Base-by-base conservation (phyloP, 2,329 filamentous ascomycete species). In the Paraconiothyrium sp. region DNA sequence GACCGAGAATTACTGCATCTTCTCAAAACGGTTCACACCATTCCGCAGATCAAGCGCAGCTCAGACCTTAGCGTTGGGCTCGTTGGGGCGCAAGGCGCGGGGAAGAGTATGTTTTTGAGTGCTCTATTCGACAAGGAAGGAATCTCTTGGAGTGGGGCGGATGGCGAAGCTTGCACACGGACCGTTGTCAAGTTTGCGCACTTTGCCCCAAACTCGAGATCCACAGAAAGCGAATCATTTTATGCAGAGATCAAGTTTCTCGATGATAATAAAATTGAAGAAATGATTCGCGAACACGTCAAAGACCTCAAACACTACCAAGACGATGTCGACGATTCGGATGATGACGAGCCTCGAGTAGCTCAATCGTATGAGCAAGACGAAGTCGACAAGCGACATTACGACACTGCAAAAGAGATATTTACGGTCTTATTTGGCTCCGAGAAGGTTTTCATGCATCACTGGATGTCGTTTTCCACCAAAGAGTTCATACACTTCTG, bases 61-160 rank as follows among this genome's bases (percentile, higher is more conserved):
- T 14, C 57, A 5, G 7, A 55, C 2, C 35, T 68, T 39, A 67
- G 59, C 27, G 62, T 68, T 8, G 69, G 68, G 14, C 58, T 71
- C 1, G 44, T 69, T 22, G 71, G 69, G n/a, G 58, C 66, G 2
- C 71, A 73, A 60, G 69, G 66, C 2, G 64, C 67, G 6, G 69
- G 71, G 5, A 73, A 73, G 49, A 62, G 54, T 13, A 48, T 69
- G 6, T 34, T 62, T 0, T 60, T 66, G 14, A 72, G 71, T 32
- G 69, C 69, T 2, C 14, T 72, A 0, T 67, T 73, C 27, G 65
- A 67, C 32, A 54, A 57, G 6, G 52, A 60, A 20, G 41, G 41
- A 7, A 48, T 73, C 0, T 73, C 68, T 3, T 22, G 71, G 11
- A 70, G 67, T 2, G 69, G 67, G 1, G 67, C 66, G 11, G 59